Evolutionary conservation across 2,329 filamentous ascomycete genomes (phyloP), one percentile per base, ranked within the genome.

Genomic region (Rhynchosporium agropyri): DNA sequence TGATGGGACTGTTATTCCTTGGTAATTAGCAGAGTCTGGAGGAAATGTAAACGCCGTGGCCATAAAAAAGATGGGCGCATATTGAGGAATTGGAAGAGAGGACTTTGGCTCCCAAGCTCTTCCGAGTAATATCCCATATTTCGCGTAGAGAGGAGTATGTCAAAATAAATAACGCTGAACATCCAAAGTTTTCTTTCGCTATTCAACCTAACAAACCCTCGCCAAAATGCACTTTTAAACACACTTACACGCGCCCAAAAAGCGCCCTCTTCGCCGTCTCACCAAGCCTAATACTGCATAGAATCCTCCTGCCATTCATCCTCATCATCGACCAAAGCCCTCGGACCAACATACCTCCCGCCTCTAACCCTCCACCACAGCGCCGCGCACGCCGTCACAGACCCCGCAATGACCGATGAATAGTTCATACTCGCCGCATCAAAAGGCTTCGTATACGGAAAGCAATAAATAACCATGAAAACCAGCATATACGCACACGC

Each of bases 401-500:
- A 78, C 2, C 79, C 79, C 67, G 76, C 78, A 28, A 83, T 80
- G 20, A 81, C 62, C 15, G 74, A 77, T 8, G 76, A 70, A 57
- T 81, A 86, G 70, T 86, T 86, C 84, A 86, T 86, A 46, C 75
- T 80, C 10, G 72, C 69, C 0, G 77, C 77, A 1, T 73, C 72
- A 0, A 78, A 79, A 0, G 83, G 83, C 28, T 81, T 61, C 0
- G 77, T 70, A 57, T 78, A 79, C 0, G 83, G 83, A 69, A 85
- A 89, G 70, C 83, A 87, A 71, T 86, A 89, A 43, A 89, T 84
- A 8, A 89, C 81, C 3, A 84, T 80, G 73, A 85, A 89, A 0
- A 81, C 80, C 3, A 81, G 63, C 67, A 89, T 86, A 70, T 89
- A 89, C 0, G 76, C 71, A 66, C 83, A 82, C 0, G 82, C 79